Evolutionary conservation across 2,329 filamentous ascomycete genomes (phyloP).

Genomic region (Alternaria incomplexa): DNA sequence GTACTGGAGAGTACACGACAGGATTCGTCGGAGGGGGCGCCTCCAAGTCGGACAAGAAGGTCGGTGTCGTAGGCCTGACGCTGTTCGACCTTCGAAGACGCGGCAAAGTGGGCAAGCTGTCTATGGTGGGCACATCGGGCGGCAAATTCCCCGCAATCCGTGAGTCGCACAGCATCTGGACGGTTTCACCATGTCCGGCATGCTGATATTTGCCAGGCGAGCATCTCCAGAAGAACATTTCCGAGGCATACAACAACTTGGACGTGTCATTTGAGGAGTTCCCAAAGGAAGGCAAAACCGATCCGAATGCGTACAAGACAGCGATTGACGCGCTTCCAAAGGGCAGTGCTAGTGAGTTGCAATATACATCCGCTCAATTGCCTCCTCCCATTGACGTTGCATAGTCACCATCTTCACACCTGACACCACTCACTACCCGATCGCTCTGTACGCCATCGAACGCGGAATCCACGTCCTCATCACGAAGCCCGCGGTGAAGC

Average conservation of each 20-base stretch:
- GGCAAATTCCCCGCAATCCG: slow-evolving; percentile 91
- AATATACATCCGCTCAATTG: neutral
- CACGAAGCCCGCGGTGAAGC: slow-evolving; percentile 92
- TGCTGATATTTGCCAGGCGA: slow-evolving; percentile 62
- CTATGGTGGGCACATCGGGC: slow-evolving; percentile 90
- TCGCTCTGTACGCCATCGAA: slow-evolving; percentile 90
- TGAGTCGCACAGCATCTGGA: slow-evolving; percentile 51
- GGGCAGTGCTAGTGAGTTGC: slow-evolving; percentile 71
- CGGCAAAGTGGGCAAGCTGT: slow-evolving; percentile 84
- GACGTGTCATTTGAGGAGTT: slow-evolving; percentile 87
- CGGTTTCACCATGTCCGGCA: neutral
- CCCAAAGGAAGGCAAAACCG: slow-evolving; percentile 73
- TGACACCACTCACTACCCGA: slow-evolving; percentile 90
- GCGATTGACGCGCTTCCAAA: slow-evolving; percentile 83
- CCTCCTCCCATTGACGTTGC: neutral
- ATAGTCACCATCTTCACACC: slow-evolving; percentile 89
- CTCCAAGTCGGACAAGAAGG: slow-evolving; percentile 92
- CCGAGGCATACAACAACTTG: slow-evolving; percentile 83
- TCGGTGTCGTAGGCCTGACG: slow-evolving; percentile 89
- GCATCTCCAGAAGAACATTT: slow-evolving; percentile 87
- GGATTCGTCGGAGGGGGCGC: slow-evolving; percentile 86
- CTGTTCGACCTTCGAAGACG: slow-evolving; percentile 86
- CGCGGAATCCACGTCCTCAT: slow-evolving; percentile 87
- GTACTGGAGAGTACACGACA: slow-evolving; percentile 96
- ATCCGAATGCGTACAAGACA: slow-evolving; percentile 83